These are phyloP conservation scores for Coemansia sp. DNA, from an alignment of 192 early-diverging fungal species.

Conservation along the genomic window DNA sequence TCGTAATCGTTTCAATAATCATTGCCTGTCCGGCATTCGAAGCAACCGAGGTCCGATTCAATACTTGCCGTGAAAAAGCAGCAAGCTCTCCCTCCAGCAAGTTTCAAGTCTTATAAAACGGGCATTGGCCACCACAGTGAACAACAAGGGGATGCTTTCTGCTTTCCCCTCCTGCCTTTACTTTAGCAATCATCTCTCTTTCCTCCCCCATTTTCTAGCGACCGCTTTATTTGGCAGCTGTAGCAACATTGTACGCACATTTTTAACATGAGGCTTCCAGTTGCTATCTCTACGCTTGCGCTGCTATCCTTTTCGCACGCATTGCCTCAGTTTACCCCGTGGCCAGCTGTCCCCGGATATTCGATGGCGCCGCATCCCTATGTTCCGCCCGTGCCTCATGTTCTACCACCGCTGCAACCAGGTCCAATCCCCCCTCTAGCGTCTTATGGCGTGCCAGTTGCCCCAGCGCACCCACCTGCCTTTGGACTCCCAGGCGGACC, in stretches of 20 bases:
- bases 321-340: conserved; percentile 14
- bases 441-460: conserved; percentile 6
- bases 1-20: background rate
- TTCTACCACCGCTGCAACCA: conserved; percentile 8
- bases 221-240: background rate
- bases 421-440: conserved; percentile 3
- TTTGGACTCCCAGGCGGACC: conserved; percentile 12
- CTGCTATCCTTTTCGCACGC: conserved; percentile 16
- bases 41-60: background rate
- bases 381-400: conserved; percentile 5
- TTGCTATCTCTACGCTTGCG: conserved; percentile 38
- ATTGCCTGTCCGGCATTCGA: background rate
- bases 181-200: background rate
- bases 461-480: background rate
- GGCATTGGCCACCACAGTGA: background rate
- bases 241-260: background rate
- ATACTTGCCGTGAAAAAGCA: background rate
- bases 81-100: background rate
- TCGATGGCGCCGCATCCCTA: conserved; percentile 12
- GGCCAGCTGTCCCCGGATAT: conserved; percentile 30
- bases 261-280: conserved; percentile 29
- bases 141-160: background rate
- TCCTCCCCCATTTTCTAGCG: background rate
- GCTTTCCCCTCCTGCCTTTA: background rate
- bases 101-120: background rate